phyloP scores from a whole-genome alignment of 805 yeast species.

The Yarrowia sp. region DNA sequence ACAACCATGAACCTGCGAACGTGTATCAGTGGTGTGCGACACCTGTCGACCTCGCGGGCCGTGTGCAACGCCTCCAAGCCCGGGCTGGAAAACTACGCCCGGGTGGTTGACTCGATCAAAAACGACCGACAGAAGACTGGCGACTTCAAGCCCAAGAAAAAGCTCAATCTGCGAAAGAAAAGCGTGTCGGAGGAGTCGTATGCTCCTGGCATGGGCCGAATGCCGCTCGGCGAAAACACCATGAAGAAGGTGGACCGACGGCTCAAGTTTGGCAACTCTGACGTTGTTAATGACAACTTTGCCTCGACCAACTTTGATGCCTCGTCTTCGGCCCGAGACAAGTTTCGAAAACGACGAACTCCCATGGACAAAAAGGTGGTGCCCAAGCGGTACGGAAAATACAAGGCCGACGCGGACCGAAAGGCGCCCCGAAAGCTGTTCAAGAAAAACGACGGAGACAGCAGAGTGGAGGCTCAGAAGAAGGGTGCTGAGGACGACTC shows the following conservation, averaged over 20 bases:
- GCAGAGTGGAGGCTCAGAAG: neutral
- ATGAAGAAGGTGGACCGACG: neutral
- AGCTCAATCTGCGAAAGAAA: constrained; percentile 9
- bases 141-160: neutral
- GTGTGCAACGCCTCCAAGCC: constrained; percentile 15
- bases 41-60: constrained; percentile 16
- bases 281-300: constrained; percentile 2
- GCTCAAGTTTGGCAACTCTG: neutral
- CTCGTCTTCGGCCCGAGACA: neutral
- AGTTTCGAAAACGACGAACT: constrained; percentile 12
- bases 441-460: neutral
- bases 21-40: constrained; percentile 15
- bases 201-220: constrained; percentile 11
- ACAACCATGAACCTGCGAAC: constrained; percentile 17
- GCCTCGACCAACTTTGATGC: constrained; percentile 14
- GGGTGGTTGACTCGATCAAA: constrained; percentile 22
- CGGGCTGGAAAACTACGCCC: constrained; percentile 24
- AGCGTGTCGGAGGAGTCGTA: neutral
- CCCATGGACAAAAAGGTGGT: constrained; percentile 15
- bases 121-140: neutral
- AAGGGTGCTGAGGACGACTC: neutral
- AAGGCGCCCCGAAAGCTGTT: constrained; percentile 24
- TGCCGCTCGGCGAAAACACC: neutral
- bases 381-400: constrained; percentile 13
- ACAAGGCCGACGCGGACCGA: constrained; percentile 21